phyloP scores from a whole-genome alignment of 768 basidiomycete species.

The Boletus fagicola region DNA sequence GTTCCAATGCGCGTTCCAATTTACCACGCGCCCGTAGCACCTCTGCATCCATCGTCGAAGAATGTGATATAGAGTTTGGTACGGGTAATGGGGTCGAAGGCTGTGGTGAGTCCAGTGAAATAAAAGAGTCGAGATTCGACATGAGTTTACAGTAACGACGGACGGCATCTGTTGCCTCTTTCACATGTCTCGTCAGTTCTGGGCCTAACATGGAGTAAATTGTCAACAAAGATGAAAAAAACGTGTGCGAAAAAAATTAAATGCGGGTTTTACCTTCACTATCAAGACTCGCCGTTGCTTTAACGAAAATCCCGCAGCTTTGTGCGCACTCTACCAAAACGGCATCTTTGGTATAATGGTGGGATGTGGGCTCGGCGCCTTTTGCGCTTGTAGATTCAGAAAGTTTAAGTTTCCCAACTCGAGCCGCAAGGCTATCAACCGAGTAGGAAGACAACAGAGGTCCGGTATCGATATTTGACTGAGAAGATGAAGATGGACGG shows the following conservation, averaged over 20 bases:
- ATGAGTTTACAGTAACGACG: conserved; percentile 19
- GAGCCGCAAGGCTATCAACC: conserved; percentile 20
- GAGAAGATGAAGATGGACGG: conserved; percentile 4
- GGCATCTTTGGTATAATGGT: conserved; percentile 4
- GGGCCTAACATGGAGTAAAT: conserved; percentile 7
- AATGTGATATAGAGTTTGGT: background rate
- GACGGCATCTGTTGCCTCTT: conserved; percentile 19
- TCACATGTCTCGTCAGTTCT: conserved; percentile 20
- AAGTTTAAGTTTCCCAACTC: conserved; percentile 22
- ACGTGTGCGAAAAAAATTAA: background rate
- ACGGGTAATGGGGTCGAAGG: background rate
- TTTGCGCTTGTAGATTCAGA: conserved; percentile 7
- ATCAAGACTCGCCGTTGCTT: conserved; percentile 39
- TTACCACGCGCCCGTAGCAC: conserved; percentile 44
- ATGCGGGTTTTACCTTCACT: conserved; percentile 10
- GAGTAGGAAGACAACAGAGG: conserved; percentile 3
- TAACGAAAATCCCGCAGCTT: conserved; percentile 44
- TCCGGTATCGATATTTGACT: background rate
- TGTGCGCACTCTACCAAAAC: conserved; percentile 39
- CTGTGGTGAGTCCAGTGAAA: background rate
- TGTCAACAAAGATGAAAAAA: background rate
- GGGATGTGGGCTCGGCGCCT: background rate
- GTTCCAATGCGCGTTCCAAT: conserved; percentile 59
- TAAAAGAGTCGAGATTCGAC: conserved; percentile 10
- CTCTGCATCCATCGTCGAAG: conserved; percentile 10